phyloP scores from a whole-genome alignment of 306 rosid species.

The Styphnolobium japonicum region DNA sequence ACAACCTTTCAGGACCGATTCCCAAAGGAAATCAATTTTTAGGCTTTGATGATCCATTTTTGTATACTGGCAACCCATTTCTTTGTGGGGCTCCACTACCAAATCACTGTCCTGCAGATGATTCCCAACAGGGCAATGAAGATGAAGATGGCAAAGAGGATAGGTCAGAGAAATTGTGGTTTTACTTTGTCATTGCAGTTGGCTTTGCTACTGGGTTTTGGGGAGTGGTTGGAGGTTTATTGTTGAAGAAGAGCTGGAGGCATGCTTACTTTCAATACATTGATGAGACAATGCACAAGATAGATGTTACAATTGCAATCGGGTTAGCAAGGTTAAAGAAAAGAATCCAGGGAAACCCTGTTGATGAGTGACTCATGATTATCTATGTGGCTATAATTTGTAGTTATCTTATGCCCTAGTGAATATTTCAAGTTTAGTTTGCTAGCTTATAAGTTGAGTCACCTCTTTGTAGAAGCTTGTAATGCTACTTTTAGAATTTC shows the following conservation, averaged over 20 bases:
- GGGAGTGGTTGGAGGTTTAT: background rate
- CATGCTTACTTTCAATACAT: background rate
- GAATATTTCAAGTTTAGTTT: no score
- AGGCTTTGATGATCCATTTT: background rate
- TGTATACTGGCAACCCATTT: constrained; percentile 4
- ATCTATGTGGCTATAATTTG: no score
- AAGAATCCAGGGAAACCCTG: background rate
- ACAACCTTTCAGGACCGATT: constrained; percentile 21
- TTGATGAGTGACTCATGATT: background rate
- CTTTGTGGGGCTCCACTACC: constrained; percentile 22
- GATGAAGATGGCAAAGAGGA: background rate
- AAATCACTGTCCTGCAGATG: background rate
- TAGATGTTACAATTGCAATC: background rate
- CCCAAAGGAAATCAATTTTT: background rate
- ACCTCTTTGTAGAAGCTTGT: no score
- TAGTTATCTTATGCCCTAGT: no score
- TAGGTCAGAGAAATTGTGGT: background rate
- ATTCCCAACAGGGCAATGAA: background rate
- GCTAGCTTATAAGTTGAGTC: no score
- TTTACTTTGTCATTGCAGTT: background rate
- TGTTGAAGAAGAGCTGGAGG: background rate
- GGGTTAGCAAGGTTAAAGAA: background rate
- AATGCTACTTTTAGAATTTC: no score
- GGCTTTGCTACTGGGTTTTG: background rate
- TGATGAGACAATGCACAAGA: background rate